Base-by-base conservation (phyloP, 441 rosid species). In the Erodium texanum region DNA sequence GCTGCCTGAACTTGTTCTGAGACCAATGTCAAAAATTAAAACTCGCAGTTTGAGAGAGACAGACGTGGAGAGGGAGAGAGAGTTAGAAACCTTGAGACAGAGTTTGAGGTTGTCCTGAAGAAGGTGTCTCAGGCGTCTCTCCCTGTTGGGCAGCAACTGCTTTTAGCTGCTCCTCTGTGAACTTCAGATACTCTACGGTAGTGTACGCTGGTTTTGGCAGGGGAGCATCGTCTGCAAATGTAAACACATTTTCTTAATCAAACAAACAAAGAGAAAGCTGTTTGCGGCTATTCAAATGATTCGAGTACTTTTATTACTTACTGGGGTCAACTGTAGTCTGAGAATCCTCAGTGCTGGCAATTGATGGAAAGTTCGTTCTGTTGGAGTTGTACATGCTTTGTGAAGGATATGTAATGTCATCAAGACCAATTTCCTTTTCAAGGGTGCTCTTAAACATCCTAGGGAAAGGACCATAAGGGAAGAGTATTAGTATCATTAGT, bases 401-500 rank as follows among this genome's bases (percentile, higher is more conserved):
- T n/a, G 70, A 59, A 54, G 83, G 70, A 73, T 70, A 78, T 64
- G 81, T 63, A 63, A 81, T 73, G 4, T 91, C 97, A 12, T 93
- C 96, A 18, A 93, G 85, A 61, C 97, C 97, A 67, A 93, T 93
- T 78, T 91, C 99, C 69, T 85, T 83, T 68, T 93, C 97, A 23
- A 93, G 96, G 41, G 94, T 93, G 79, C 85, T 90, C 80, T 93
- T 93, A 93, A 71, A 89, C 97, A 4, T 93, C 99, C 97, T 90
- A 15, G n/a, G 71, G 24, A 32, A 32, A 41, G 58, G 38, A 68
- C 9, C 29, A 66, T 52, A 18, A 52, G 9, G 59, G 22, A 52
- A 18, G 22, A 50, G 58, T 65, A 74, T 69, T 45, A 24, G 76
- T 20, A 61, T 38, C 10, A 66, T 63, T 56, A 73, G 24, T 24